Percentiles rank a stretch among this genome's conserved stretches.
These are phyloP conservation scores for Pythium insidiosum DNA, from an alignment of 352 stramenopile species.

Conservation along the genomic window DNA sequence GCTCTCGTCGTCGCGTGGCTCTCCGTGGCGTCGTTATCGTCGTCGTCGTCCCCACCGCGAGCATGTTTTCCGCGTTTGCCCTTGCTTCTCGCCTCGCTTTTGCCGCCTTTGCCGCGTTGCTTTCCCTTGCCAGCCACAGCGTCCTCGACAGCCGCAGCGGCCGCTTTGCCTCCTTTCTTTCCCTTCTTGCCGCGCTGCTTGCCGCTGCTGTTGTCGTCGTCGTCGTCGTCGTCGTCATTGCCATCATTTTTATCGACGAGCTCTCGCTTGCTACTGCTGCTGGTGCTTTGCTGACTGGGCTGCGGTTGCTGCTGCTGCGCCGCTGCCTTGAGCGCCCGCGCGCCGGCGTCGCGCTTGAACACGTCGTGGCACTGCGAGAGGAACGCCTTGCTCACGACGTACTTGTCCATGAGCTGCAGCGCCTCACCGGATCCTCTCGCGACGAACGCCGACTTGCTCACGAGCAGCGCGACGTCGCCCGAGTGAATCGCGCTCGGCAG, in stretches of 20 bases:
- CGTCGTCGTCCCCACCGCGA: constrained; percentile 12
- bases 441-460: constrained; percentile 34
- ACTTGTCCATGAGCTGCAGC: constrained; percentile 44
- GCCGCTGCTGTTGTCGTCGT: constrained; percentile 28
- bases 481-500: constrained; percentile 48
- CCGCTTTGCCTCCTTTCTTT: constrained; percentile 26
- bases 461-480: constrained; percentile 34
- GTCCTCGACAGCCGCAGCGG: constrained; percentile 21
- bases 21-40: not conserved
- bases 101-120: constrained; percentile 24
- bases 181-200: constrained; percentile 29
- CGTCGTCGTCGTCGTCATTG: constrained; percentile 14
- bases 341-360: constrained; percentile 38
- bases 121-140: constrained; percentile 14
- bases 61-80: constrained; percentile 21
- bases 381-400: constrained; percentile 55
- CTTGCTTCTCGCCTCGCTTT: constrained; percentile 32
- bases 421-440: constrained; percentile 24
- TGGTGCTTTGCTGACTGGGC: constrained; percentile 2
- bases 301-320: constrained; percentile 19
- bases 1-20: not conserved
- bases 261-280: not conserved
- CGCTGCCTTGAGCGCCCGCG: constrained; percentile 29
- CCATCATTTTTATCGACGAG: constrained; percentile 16
- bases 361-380: constrained; percentile 32